Base-by-base conservation (phyloP, 768 basidiomycete species). In the Rubroboletus pulcherrimus region DNA sequence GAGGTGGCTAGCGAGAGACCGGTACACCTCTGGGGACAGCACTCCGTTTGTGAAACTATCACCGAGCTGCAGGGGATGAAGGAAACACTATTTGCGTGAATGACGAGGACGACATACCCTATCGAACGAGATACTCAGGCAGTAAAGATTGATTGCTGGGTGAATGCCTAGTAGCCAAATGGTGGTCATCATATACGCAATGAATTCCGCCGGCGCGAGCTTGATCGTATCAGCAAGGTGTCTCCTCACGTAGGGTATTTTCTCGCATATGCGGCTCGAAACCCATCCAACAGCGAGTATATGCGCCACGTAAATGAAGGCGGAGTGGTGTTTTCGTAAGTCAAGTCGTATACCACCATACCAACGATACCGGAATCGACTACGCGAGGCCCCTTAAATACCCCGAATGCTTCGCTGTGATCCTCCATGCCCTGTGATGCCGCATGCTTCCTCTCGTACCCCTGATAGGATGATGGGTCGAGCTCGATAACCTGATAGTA, bases 131-230 rank as follows among this genome's bases (percentile, higher is more conserved):
- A 64, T 29, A 33, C 69, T 68, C 2, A 72, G 63, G 26, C 74
- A 60, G 49, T 69, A 74, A 11, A 78, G 61, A 5, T 73, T 70
- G 14, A 77, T 46, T 1, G 73, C 74, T 2, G 71, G 64, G n/a
- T 70, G 62, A 17, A 71, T 31, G 34, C 72, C 60, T 15, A 56
- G 40, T 21, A 21, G 21, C 74, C 75, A 74, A 7, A 71, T 10
- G 19, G 61, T 61, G 15, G 65, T 69, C 4, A 68, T 34, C 35
- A 73, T 53, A 48, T 73, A 73, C 2, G 42, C 45, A 10, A 48
- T 33, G 14, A 68, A 57, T 12, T 57, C 38, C 11, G 4, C 42
- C 4, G 69, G 68, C 1, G 66, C 68, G 24, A 70, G 61, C 33
- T 24, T 26, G 49, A 60, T 40, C 17, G 63, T 49, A 48, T 69